phyloP scores from a whole-genome alignment of 2,329 filamentous ascomycete species.

The Colletotrichum cereale region DNA sequence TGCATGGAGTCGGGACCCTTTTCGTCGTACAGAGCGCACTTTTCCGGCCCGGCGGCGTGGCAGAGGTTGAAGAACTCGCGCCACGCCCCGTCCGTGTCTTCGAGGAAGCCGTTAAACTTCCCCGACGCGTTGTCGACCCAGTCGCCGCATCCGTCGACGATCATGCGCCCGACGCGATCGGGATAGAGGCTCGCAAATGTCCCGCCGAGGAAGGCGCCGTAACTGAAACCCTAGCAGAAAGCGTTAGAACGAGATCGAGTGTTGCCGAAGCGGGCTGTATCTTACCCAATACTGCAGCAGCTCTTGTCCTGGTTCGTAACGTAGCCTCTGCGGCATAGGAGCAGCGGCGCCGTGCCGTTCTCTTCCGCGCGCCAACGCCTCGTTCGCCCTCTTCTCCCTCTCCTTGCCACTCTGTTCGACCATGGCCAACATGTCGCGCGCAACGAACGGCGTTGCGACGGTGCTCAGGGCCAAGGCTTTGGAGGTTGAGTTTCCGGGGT shows the following conservation, averaged over 20 bases:
- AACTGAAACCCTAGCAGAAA: slow-evolving; percentile 64
- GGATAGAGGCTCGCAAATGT: slow-evolving; percentile 53
- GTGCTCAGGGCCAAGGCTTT: slow-evolving; percentile 1
- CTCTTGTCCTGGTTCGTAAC: background rate
- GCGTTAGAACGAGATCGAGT: slow-evolving; percentile 47
- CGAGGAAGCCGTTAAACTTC: slow-evolving; percentile 6
- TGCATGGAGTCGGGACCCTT: background rate
- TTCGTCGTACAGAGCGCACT: background rate
- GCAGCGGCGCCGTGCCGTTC: background rate
- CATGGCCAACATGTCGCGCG: slow-evolving; percentile 59
- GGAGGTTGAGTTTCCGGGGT: background rate
- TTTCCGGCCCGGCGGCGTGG: background rate
- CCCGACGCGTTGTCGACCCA: slow-evolving; percentile 51
- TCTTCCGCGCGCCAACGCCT: background rate
- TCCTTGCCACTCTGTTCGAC: slow-evolving; percentile 54
- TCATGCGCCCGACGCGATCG: slow-evolving; percentile 53
- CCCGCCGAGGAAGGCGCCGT: slow-evolving; percentile 53
- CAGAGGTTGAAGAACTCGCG: slow-evolving; percentile 21
- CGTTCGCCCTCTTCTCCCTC: background rate
- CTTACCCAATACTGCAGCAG: slow-evolving; percentile 22
- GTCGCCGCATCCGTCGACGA: slow-evolving; percentile 55
- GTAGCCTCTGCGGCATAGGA: background rate
- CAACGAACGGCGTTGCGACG: slow-evolving; percentile 53
- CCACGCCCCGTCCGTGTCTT: slow-evolving; percentile 21
- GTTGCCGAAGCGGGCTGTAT: background rate